Percentiles rank a stretch among this genome's conserved stretches.
phyloP scores from a whole-genome alignment of 2,329 filamentous ascomycete species.

The Monosporascus sp. region DNA sequence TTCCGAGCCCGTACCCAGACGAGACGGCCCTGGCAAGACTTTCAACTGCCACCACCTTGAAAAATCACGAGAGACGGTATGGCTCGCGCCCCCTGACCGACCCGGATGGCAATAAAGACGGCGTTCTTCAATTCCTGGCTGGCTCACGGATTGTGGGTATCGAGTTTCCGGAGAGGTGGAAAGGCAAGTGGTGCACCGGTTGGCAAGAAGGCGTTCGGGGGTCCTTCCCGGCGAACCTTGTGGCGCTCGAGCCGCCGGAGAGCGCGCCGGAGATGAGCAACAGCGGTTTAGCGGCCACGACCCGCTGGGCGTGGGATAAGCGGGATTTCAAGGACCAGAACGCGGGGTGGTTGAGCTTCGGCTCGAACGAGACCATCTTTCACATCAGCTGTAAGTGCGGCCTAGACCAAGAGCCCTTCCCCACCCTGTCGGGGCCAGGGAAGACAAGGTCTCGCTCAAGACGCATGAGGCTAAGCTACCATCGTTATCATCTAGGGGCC shows the following conservation, averaged over 20 bases:
- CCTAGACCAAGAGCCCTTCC: neutral
- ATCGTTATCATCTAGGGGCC: slow-evolving; percentile 28
- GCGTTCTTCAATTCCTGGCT: slow-evolving; percentile 34
- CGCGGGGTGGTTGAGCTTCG: slow-evolving; percentile 31
- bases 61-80: slow-evolving; percentile 30
- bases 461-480: neutral
- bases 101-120: slow-evolving; percentile 26
- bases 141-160: slow-evolving; percentile 28
- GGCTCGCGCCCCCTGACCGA: slow-evolving; percentile 28
- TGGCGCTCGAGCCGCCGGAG: slow-evolving; percentile 23
- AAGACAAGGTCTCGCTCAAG: neutral
- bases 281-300: slow-evolving; percentile 19
- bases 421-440: neutral
- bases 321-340: slow-evolving; percentile 22
- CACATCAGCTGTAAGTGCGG: slow-evolving; percentile 43
- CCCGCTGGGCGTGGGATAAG: slow-evolving; percentile 31
- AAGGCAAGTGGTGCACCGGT: slow-evolving; percentile 29
- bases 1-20: slow-evolving; percentile 24
- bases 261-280: slow-evolving; percentile 12
- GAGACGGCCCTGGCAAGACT: slow-evolving; percentile 15
- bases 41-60: slow-evolving; percentile 29
- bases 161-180: slow-evolving; percentile 29
- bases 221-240: slow-evolving; percentile 22
- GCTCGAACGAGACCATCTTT: slow-evolving; percentile 44
- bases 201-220: slow-evolving; percentile 28